Percentiles rank a stretch among this genome's conserved stretches.
Evolutionary conservation across 768 basidiomycete species (phyloP).

Genomic region (Cantharellus anzutake): DNA sequence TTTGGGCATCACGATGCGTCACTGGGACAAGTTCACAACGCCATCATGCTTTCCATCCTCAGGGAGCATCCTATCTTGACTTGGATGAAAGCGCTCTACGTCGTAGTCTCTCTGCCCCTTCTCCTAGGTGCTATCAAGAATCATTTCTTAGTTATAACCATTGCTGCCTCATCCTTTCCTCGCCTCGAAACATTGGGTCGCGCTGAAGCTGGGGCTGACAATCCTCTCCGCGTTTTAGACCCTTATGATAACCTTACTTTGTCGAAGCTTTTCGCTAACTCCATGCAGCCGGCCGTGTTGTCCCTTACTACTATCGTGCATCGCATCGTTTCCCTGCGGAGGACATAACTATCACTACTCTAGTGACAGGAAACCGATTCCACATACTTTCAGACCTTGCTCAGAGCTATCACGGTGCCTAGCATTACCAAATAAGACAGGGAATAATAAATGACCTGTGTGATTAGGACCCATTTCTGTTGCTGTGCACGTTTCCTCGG

Average conservation of each 20-base stretch:
- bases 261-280: conserved; percentile 48
- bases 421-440: background rate
- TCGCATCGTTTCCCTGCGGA: conserved; percentile 32
- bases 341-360: conserved; percentile 71
- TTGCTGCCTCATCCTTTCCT: no score
- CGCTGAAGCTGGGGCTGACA: no score
- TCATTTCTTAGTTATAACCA: no score
- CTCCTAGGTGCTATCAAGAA: no score
- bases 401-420: conserved; percentile 53
- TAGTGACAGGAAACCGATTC: conserved; percentile 66
- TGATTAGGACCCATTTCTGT: conserved; percentile 67
- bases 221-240: no score
- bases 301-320: conserved; percentile 69
- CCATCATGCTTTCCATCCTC: no score
- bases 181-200: no score
- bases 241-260: conserved; percentile 12
- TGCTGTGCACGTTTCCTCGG: conserved; percentile 40
- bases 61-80: no score
- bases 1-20: no score
- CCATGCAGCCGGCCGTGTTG: conserved; percentile 52
- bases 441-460: background rate
- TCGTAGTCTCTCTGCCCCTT: no score
- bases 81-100: no score
- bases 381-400: conserved; percentile 52
- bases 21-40: no score